Conservation (phyloP, 345 rosid species). For the Eucalyptus sideroxylon region DNA sequence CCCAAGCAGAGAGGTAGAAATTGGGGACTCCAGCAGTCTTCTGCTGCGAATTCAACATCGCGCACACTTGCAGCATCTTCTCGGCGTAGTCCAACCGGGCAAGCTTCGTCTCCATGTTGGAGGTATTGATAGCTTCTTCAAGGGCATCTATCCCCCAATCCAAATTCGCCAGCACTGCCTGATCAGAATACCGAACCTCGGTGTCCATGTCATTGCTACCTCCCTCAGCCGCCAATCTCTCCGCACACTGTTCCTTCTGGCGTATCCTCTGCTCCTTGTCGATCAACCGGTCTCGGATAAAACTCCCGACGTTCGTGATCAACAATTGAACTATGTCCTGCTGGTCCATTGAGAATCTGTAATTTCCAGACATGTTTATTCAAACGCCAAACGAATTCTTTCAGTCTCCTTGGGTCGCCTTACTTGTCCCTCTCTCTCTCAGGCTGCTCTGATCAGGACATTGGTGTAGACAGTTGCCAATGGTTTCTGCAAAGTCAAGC, state of each 20-base stretch:
- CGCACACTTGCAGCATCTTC: slow-evolving; percentile 63
- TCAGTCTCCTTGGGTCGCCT: not conserved
- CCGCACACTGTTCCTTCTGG: slow-evolving; percentile 61
- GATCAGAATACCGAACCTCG: slow-evolving; percentile 52
- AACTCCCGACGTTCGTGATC: slow-evolving; percentile 26
- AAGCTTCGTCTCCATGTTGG: slow-evolving; percentile 45
- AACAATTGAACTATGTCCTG: slow-evolving; percentile 24
- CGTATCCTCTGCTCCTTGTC: slow-evolving; percentile 26
- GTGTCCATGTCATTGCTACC: slow-evolving; percentile 9
- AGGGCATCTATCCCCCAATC: slow-evolving; percentile 72
- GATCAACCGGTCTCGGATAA: slow-evolving; percentile 26
- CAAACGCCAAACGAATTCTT: not conserved
- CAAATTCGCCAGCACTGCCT: slow-evolving; percentile 50
- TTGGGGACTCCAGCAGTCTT: slow-evolving; percentile 71
- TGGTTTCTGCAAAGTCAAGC: not conserved
- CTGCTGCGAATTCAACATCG: slow-evolving; percentile 35
- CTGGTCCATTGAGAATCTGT: slow-evolving; percentile 31
- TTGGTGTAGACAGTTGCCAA: not conserved
- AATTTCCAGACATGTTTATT: slow-evolving; percentile 18
- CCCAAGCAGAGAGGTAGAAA: slow-evolving; percentile 73
- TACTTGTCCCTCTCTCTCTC: not conserved
- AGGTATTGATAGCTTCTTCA: slow-evolving; percentile 56
- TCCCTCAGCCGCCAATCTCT: slow-evolving; percentile 54
- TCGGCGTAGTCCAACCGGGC: slow-evolving; percentile 50
- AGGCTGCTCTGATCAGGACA: not conserved